A percentile compares a stretch with the other conserved stretches of the same genome.
Evolutionary conservation across 1,284 basidiomycete genomes (phyloP).

Genomic region (Irpex sp.): DNA sequence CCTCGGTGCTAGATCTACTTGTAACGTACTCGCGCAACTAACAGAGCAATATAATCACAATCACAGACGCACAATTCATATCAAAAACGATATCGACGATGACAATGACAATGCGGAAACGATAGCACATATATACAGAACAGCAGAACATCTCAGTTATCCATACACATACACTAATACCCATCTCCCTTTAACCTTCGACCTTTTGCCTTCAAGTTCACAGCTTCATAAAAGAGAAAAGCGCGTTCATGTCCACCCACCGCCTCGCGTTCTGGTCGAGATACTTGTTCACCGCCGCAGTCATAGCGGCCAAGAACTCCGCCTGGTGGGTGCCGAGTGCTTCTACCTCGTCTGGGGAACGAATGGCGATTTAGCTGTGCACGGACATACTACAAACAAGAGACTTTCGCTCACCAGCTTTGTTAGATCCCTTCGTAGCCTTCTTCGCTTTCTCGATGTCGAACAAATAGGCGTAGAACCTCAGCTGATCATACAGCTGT

Average conservation of each 20-base stretch:
- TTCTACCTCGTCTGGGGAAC: constrained; percentile 48
- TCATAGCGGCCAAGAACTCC: constrained; percentile 49
- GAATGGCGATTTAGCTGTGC: background rate
- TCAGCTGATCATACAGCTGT: constrained; percentile 82
- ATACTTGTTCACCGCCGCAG: constrained; percentile 67
- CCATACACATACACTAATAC: too few relatives aligned
- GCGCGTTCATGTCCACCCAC: constrained; percentile 75
- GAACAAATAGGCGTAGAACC: constrained; percentile 80
- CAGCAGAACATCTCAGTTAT: too few relatives aligned
- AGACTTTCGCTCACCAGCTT: constrained; percentile 4
- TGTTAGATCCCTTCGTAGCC: constrained; percentile 42
- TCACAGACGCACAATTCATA: too few relatives aligned
- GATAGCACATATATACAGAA: too few relatives aligned
- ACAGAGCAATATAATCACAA: too few relatives aligned
- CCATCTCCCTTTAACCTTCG: too few relatives aligned
- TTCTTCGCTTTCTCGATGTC: constrained; percentile 64
- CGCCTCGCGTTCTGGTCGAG: constrained; percentile 80
- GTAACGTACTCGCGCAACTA: too few relatives aligned
- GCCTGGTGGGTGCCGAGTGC: constrained; percentile 49
- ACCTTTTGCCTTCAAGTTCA: constrained; percentile 16
- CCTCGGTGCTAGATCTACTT: too few relatives aligned
- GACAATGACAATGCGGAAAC: too few relatives aligned
- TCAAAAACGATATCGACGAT: too few relatives aligned
- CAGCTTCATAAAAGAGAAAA: constrained; percentile 80
- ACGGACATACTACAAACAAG: background rate